Evolutionary conservation across 345 rosid species (phyloP), one percentile per base, ranked within the genome.

Genomic region (Mercurialis annua): DNA sequence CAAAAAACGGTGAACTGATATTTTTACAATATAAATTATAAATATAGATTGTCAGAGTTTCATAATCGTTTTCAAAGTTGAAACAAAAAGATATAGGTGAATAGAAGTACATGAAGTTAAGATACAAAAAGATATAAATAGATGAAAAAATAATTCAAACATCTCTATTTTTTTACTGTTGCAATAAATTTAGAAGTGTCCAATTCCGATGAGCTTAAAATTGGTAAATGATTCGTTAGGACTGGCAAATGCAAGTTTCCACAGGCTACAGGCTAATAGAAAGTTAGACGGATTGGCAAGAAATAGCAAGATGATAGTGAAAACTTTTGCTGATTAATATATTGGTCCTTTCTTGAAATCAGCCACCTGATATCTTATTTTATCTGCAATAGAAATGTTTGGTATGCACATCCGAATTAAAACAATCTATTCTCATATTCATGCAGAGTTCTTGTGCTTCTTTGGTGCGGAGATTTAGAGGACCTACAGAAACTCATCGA

Each of bases 391-490:
- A 21, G 6, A 34, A 9, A n/a, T 21, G 18, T 20, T 52, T 36
- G 8, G 43, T 64, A 26, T 40, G 36, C 8, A 31, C 52, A 40
- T 54, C 26, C 31, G 29, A 47, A 33, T 46, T 10, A 2, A 49
- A 49, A 14, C 15, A 30, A 2, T 3, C 16, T 73, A 27, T 54
- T 23, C 43, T 33, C 38, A 53, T 48, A 18, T 64, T 27, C 63
- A 72, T 68, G 84, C 93, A 94, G 99, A 74, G 72, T 59, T 75
- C 70, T 66, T 81, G 77, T 70, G 73, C 84, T 31, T 85, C 89
- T 58, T 63, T 89, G 64, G 65, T 86, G 27, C 76, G 76, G 65
- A 90, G 71, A 81, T 72, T 82, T 38, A 67, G 78, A 64, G 95
- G 99, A 46, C 81, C 87, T 44, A 80, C 92, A 50, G 81, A 71